Evolutionary conservation across 257 asterid species (phyloP).

Genomic region (Orobanche coerulescens): DNA sequence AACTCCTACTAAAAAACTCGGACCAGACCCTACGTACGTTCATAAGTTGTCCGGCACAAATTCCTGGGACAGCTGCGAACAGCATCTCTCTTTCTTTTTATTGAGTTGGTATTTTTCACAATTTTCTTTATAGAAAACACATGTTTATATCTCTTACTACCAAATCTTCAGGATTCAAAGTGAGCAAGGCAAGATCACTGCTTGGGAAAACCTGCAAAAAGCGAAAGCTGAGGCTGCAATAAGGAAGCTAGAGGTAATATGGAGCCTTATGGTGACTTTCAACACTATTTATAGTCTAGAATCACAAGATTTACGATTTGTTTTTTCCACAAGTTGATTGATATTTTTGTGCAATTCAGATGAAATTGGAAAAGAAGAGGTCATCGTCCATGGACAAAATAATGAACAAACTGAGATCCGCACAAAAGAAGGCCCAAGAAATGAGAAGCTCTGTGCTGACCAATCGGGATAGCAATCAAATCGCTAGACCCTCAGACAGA

Average conservation of each 20-base stretch:
- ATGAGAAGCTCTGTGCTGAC: constrained; percentile 60
- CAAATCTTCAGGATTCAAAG: constrained; percentile 42
- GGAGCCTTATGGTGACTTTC: not conserved
- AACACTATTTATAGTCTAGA: not conserved
- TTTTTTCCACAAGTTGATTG: not conserved
- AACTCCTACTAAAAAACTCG: too few species aligned
- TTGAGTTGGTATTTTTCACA: not conserved
- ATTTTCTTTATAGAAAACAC: not conserved
- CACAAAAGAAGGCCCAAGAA: constrained; percentile 85
- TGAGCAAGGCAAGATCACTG: constrained; percentile 65
- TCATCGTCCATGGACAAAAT: constrained; percentile 92
- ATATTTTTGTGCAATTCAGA: constrained; percentile 36
- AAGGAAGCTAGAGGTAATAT: constrained; percentile 56
- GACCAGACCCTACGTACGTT: too few species aligned
- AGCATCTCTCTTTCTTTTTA: too few species aligned
- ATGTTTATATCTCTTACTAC: not conserved
- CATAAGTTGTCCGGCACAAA: too few species aligned
- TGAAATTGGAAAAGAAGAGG: constrained; percentile 94
- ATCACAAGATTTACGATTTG: not conserved
- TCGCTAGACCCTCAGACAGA: constrained; percentile 35
- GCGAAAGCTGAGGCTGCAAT: constrained; percentile 82
- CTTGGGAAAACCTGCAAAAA: constrained; percentile 81
- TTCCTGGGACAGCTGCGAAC: too few species aligned
- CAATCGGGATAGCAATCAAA: constrained; percentile 39
- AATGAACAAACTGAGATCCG: constrained; percentile 71